Evolutionary conservation across 106 monocot genomes (phyloP).

Genomic region (Triglochin maritima): DNA sequence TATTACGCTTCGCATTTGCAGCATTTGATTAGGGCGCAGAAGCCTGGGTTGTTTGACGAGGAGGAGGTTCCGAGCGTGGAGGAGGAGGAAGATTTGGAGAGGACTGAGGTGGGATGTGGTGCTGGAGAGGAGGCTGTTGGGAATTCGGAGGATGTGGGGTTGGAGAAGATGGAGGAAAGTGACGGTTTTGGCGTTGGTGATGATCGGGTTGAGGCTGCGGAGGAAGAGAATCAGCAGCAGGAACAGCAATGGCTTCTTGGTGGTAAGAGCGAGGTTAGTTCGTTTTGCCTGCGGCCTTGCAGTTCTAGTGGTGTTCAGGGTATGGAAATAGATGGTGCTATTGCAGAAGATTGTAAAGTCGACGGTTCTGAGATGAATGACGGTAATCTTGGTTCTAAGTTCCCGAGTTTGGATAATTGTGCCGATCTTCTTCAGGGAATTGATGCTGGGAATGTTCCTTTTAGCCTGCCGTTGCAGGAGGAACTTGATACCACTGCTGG

Average conservation of each 20-base stretch:
- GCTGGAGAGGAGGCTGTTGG: constrained; percentile 14
- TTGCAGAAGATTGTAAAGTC: constrained; percentile 13
- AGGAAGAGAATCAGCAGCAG: not conserved
- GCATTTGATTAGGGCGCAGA: constrained; percentile 55
- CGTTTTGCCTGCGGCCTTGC: constrained; percentile 18
- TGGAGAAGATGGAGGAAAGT: constrained; percentile 10
- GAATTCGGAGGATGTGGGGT: constrained; percentile 10
- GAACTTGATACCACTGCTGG: constrained; percentile 26
- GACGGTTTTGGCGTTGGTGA: constrained; percentile 19
- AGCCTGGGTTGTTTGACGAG: constrained; percentile 38
- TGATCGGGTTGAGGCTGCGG: constrained; percentile 1
- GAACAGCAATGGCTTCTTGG: constrained; percentile 4
- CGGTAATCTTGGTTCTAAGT: constrained; percentile 33
- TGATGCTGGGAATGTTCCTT: constrained; percentile 31
- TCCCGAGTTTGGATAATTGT: constrained; percentile 44
- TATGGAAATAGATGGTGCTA: constrained; percentile 10
- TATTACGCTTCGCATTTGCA: constrained; percentile 80
- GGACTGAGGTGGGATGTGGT: constrained; percentile 1
- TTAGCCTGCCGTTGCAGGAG: constrained; percentile 36
- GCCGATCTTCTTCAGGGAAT: constrained; percentile 56
- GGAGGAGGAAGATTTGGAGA: constrained; percentile 16
- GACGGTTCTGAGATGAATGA: constrained; percentile 22
- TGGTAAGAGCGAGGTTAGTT: constrained; percentile 4
- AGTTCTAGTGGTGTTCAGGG: constrained; percentile 1
- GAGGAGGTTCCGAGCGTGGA: constrained; percentile 6